phyloP scores from a whole-genome alignment of 1,284 basidiomycete genomes.

The Ganoderma multipileum region DNA sequence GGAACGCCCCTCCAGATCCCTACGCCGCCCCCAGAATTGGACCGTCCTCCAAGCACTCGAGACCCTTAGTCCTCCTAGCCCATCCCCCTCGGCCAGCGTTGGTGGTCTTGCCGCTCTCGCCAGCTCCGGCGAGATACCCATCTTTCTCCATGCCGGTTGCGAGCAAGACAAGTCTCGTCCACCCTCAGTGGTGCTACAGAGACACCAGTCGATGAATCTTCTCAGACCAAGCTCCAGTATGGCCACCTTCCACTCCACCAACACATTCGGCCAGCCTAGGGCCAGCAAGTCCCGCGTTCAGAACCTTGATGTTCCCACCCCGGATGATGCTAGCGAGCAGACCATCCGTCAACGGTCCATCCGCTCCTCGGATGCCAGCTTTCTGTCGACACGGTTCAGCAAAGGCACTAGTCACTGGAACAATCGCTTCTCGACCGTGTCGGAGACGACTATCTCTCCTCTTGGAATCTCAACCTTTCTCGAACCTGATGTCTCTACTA shows the following conservation, averaged over 20 bases:
- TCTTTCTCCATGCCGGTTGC: constrained; percentile 50
- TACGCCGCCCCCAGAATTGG: constrained; percentile 35
- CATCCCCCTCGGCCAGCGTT: constrained; percentile 56
- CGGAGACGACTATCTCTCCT: constrained; percentile 21
- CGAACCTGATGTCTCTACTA: constrained; percentile 20
- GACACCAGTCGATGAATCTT: neutral
- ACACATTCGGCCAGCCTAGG: constrained; percentile 36
- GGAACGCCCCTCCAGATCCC: neutral
- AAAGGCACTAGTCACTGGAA: constrained; percentile 24
- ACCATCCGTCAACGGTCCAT: constrained; percentile 5
- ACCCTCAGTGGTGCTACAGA: neutral
- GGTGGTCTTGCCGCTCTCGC: constrained; percentile 45
- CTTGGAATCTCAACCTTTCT: constrained; percentile 35
- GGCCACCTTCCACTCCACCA: constrained; percentile 31
- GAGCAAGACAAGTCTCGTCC: constrained; percentile 7
- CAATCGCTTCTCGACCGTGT: constrained; percentile 25
- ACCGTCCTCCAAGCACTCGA: constrained; percentile 49
- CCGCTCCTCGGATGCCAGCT: constrained; percentile 9
- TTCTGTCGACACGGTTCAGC: constrained; percentile 16
- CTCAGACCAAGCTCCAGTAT: constrained; percentile 30
- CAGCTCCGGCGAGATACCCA: constrained; percentile 62
- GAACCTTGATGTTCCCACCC: neutral
- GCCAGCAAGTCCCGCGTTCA: neutral
- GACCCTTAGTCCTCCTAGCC: constrained; percentile 47
- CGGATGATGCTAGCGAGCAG: constrained; percentile 22